Base-by-base conservation (phyloP, 805 yeast species). In the Lachancea fermentati region DNA sequence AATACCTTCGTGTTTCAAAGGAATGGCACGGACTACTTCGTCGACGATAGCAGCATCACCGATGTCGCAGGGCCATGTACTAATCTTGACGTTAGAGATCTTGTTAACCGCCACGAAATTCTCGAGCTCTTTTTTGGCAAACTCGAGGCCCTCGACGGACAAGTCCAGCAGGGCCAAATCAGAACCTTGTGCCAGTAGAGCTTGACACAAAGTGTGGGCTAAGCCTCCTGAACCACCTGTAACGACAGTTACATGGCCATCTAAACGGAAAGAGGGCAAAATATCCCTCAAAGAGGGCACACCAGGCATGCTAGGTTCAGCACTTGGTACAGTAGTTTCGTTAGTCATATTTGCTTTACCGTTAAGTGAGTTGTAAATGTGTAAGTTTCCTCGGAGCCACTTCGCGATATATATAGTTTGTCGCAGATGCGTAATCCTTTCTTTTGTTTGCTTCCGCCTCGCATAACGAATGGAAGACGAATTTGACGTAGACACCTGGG, bases 191-290 rank as follows among this genome's bases (percentile, higher is more conserved):
- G 85, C 84, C 9, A 84, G 60, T 28, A 84, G 64, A 13, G 85
- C 85, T 53, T 79, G 75, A 42, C 82, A 69, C 39, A 82, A 56
- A 12, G 81, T 78, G 28, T 79, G 66, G 1, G 85, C 80, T 50
- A 84, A 67, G 13, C 89, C 91, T 35, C 93, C 93, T 26, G 87
- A 80, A 6, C 89, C 93, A 34, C 93, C 93, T 28, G 93, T 84
- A 47, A 84, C 67, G 33, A 84, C 70, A 31, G 87, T 86, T 41
- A 81, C 68, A 56, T 79, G 76, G 44, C 82, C 83, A 55, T 79
- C 86, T 46, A 80, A 68, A 66, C 85, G 73, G 62, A 79, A 81
- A 42, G 60, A 67, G 46, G 87, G 88, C 19, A 81, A 72, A 33
- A 73, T 65, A 65, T 71, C 72, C 25, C 66, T 63, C 52, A 54